Evolutionary conservation across 192 early-diverging fungal genomes (phyloP).

Genomic region (Umbelopsis isabellina): DNA sequence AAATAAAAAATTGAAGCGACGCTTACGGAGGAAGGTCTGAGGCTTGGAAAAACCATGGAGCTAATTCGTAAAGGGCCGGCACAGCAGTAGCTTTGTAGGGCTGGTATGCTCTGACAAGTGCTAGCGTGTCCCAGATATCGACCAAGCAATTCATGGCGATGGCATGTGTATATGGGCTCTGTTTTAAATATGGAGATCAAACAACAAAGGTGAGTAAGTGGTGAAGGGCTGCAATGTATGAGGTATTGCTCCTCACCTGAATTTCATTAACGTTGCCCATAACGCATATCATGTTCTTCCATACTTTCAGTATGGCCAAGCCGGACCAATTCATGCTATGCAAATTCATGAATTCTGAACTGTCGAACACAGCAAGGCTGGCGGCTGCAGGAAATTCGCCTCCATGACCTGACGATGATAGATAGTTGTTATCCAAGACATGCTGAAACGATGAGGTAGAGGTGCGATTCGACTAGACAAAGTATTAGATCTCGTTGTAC

Average conservation of each 20-base stretch:
- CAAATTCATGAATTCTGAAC: constrained; percentile 63
- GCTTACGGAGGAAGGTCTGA: constrained; percentile 61
- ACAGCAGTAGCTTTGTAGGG: constrained; percentile 57
- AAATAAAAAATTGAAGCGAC: neutral
- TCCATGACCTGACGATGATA: constrained; percentile 27
- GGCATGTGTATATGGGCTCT: constrained; percentile 64
- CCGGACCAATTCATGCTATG: constrained; percentile 45
- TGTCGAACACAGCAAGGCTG: constrained; percentile 49
- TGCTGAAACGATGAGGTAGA: constrained; percentile 32
- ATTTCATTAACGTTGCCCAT: constrained; percentile 78
- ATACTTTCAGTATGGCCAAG: constrained; percentile 50
- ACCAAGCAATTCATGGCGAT: constrained; percentile 68
- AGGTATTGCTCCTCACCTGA: constrained; percentile 41
- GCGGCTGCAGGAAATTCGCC: constrained; percentile 50
- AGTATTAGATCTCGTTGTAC: neutral
- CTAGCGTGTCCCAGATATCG: constrained; percentile 68
- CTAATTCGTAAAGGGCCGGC: constrained; percentile 75
- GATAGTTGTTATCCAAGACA: constrained; percentile 21
- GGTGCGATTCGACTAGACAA: constrained; percentile 42
- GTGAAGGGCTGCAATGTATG: neutral
- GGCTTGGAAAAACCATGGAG: constrained; percentile 80
- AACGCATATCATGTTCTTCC: constrained; percentile 82
- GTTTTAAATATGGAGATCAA: neutral
- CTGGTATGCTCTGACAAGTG: constrained; percentile 52
- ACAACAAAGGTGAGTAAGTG: neutral